Base-by-base conservation (phyloP, 1,139 yeast species). In the Geotrichum siamense region DNA sequence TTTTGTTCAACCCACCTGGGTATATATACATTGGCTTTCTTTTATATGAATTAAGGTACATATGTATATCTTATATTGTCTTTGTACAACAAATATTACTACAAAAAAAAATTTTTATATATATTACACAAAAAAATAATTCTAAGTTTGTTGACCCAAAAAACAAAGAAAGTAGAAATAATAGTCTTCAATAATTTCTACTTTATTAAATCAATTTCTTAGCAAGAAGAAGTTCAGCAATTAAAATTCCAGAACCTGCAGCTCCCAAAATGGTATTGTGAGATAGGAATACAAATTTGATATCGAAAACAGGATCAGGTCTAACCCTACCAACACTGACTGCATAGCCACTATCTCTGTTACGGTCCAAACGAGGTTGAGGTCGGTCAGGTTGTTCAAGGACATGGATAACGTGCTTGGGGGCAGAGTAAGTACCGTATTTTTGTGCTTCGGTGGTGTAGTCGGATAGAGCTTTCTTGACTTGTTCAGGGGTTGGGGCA, bases 221-320 rank as follows among this genome's bases (percentile, higher is more conserved):
- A 45, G 91, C 91, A 51, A 75, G 68, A 57, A 91, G 74, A 49
- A 86, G 73, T 69, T 91, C 99, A 41, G 95, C 98, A 65, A 93
- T 91, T 64, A 91, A 78, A 51, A 91, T 74, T 64, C 98, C 98
- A n/a, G 97, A 84, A 60, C 99, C 99, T 25, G 99, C 99, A 58
- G 98, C 99, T 60, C 99, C 99, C 55, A 91, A 84, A 57, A 91
- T 77, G 47, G 99, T 91, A 72, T 91, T 91, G 68, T 91, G 99
- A 21, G 96, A 87, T 55, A 91, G 72, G 25, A 87, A 93, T 48
- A 91, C 96, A 89, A 91, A 91, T 70, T 91, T 93, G 71, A 78
- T 79, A 64, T 93, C 98, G 57, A 91, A 74, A 10, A 91, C 86
- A 15, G 95, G 86, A 62, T 91, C 98, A 55, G 78, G 84, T 70